Percentiles rank a stretch among this genome's conserved stretches.
These are phyloP conservation scores for Chenopodium album DNA, from an alignment of 148 eudicot species.

Conservation along the genomic window DNA sequence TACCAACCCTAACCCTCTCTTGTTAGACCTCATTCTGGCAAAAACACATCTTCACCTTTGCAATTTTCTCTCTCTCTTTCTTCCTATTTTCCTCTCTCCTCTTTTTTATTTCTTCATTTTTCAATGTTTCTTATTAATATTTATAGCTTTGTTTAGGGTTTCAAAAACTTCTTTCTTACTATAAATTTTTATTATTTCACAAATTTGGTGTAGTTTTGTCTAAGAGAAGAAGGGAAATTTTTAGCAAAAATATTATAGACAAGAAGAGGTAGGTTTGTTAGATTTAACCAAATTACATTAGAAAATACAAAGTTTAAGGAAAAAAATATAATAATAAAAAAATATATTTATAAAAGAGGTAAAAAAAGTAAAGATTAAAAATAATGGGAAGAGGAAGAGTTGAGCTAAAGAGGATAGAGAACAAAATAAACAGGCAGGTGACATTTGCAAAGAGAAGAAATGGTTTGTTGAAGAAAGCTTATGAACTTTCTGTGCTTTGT, in stretches of 20 bases:
- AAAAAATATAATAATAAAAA: conserved; percentile 1
- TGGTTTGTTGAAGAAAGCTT: conserved; percentile 68
- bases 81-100: conserved; percentile 6
- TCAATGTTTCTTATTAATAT: conserved; percentile 5
- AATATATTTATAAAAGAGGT: background rate
- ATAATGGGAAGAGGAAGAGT: conserved; percentile 72
- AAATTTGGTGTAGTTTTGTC: conserved; percentile 28
- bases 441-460: conserved; percentile 81
- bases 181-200: conserved; percentile 24
- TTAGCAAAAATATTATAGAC: conserved; percentile 41
- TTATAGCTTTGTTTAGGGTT: conserved; percentile 27
- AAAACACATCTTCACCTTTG: conserved; percentile 21
- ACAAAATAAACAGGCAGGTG: conserved; percentile 67
- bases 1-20: conserved; percentile 30
- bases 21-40: conserved; percentile 32
- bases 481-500: conserved; percentile 63
- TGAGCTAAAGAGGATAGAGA: conserved; percentile 75
- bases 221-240: conserved; percentile 32
- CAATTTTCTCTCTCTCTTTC: conserved; percentile 24
- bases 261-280: conserved; percentile 13
- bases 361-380: conserved; percentile 23
- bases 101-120: conserved; percentile 11
- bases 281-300: background rate
- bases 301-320: background rate
- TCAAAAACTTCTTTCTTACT: conserved; percentile 8